These are phyloP conservation scores for Logfia minima DNA, from an alignment of 129 eudicot species.

Conservation along the genomic window DNA sequence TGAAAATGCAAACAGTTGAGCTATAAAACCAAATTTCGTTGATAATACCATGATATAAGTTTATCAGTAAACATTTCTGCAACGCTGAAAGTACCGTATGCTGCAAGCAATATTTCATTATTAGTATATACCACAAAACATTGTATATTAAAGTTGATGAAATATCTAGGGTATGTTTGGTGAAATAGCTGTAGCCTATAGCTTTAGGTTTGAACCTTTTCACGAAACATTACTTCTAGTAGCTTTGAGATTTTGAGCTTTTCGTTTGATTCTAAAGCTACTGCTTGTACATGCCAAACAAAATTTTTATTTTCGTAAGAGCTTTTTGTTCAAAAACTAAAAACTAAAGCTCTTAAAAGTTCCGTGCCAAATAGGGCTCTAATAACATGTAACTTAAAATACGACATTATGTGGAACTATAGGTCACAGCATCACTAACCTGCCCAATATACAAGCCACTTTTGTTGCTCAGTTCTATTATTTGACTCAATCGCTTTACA, in stretches of 20 bases:
- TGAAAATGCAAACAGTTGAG: background rate
- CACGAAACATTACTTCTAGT: no score
- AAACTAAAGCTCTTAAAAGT: no score
- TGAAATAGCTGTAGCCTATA: no score
- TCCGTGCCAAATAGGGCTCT: no score
- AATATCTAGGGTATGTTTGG: background rate
- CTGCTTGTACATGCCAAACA: no score
- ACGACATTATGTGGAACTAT: background rate
- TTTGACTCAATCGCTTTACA: conserved; percentile 77
- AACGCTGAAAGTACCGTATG: conserved; percentile 84
- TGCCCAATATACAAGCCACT: conserved; percentile 92
- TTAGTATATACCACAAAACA: background rate
- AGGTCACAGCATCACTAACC: conserved; percentile 49
- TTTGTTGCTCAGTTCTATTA: conserved; percentile 64
- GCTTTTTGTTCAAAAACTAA: no score
- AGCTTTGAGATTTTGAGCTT: no score
- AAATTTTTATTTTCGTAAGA: no score
- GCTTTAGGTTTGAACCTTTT: no score
- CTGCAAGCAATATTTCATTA: conserved; percentile 43
- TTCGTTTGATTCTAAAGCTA: no score
- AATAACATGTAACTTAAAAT: conserved; percentile 1
- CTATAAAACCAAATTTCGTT: conserved; percentile 16
- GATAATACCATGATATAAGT: conserved; percentile 65
- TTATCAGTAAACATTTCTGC: conserved; percentile 78
- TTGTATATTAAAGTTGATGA: background rate